Evolutionary conservation across 352 stramenopile genomes (phyloP), one percentile per base, ranked within the genome.

Genomic region (Nothophytophthora sp.): DNA sequence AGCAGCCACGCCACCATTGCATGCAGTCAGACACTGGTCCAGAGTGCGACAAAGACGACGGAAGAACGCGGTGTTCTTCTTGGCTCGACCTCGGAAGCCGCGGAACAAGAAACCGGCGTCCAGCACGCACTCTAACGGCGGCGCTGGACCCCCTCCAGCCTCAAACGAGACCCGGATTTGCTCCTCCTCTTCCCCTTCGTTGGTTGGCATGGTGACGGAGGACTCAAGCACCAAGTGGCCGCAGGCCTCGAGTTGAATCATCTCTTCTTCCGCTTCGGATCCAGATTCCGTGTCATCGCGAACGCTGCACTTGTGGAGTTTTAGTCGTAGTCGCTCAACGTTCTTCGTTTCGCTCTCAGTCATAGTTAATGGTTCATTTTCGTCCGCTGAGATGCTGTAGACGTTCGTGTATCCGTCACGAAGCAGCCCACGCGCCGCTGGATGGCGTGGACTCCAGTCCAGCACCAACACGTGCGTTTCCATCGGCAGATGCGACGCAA

Each of bases 31-130:
- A 13, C 87, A 15, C 3, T 63, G 52, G 23, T 80, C 47, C 20
- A 84, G 42, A 13, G 73, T 59, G 9, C 44, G 43, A 22, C 46
- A 78, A 19, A 81, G 22, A 12, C 46, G 55, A 19, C 70, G 70
- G 29, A 90, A 85, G 19, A 82, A 63, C 2, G 33, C 41, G 0
- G 71, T 55, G 5, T 74, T 81, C 34, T 85, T 87, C 34, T 83
- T 83, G 0, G 69, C 43, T 27, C 78, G 70, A 20, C 58, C 55
- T 12, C 71, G 73, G 35, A 90, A 76, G 9, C 73, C 63, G 15
- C 58, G 66, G 38, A 72, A 81, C 3, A 90, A 27, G 29, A 82
- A 76, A 1, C 59, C 62, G 27, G 61, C 44, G 38, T 90, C 79
- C 2, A 90, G 19, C 13, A 90, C 41, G 33, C 69, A 80, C 23